Percentiles rank a stretch among this genome's conserved stretches.
Evolutionary conservation across 352 stramenopile species (phyloP).

Genomic region (Phytophthora pinifolia): DNA sequence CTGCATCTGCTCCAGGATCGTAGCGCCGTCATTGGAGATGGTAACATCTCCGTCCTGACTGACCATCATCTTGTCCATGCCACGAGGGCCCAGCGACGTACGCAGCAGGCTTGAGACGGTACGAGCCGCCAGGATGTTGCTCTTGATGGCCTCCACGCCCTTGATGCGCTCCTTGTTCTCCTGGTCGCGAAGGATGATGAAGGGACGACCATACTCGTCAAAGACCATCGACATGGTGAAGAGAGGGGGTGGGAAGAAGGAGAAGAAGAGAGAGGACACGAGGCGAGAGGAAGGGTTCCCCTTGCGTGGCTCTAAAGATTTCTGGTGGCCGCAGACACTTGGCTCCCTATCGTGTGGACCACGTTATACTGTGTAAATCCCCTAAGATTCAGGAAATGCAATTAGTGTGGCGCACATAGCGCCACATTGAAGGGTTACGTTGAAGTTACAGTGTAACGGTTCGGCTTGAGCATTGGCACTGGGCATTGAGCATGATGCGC

Average conservation of each 20-base stretch:
- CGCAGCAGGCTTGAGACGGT: conserved; percentile 97
- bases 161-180: conserved; percentile 98
- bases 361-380: too few species aligned
- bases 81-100: conserved; percentile 97
- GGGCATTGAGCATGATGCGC: neutral
- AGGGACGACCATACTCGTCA: conserved; percentile 99
- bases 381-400: neutral
- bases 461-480: too few species aligned
- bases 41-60: conserved; percentile 99
- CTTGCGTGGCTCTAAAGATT: conserved; percentile 1
- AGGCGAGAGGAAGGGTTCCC: too few species aligned
- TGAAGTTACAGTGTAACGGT: conserved; percentile 12
- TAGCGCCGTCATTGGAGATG: conserved; percentile 99
- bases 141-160: conserved; percentile 98
- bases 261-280: neutral
- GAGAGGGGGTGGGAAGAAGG: neutral
- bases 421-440: conserved; percentile 1
- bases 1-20: conserved; percentile 99
- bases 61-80: conserved; percentile 99
- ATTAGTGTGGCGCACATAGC: neutral
- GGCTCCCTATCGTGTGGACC: too few species aligned
- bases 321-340: conserved; percentile 6
- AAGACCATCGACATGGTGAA: conserved; percentile 91
- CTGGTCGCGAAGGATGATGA: conserved; percentile 99
- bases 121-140: conserved; percentile 98